Conservation (phyloP, 495 filamentous ascomycete species). For the Immersiella caudata region DNA sequence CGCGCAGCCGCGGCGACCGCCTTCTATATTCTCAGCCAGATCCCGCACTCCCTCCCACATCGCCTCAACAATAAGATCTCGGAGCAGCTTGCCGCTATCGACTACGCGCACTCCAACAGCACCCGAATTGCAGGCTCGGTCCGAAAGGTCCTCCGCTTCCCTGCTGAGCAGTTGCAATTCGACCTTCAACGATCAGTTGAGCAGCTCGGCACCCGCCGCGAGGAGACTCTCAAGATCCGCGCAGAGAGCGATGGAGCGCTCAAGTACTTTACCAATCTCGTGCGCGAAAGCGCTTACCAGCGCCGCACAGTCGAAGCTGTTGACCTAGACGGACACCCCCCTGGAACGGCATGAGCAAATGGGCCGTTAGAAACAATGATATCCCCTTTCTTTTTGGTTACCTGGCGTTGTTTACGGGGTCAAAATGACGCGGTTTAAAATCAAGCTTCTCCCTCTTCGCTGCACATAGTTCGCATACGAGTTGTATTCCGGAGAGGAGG, state of each 20-base stretch:
- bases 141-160: constrained; percentile 81
- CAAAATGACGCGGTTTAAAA: neutral
- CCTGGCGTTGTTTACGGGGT: neutral
- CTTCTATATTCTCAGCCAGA: constrained; percentile 79
- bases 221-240: constrained; percentile 77
- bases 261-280: constrained; percentile 86
- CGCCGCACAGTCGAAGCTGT: constrained; percentile 73
- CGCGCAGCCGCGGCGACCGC: constrained; percentile 66
- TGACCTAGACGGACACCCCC: constrained; percentile 74
- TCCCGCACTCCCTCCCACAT: constrained; percentile 84
- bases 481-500: neutral
- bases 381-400: neutral
- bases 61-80: constrained; percentile 86
- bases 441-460: neutral
- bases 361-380: neutral
- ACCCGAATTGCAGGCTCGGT: constrained; percentile 79
- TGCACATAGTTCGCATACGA: constrained; percentile 4
- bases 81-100: constrained; percentile 71
- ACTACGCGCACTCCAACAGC: constrained; percentile 90
- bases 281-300: constrained; percentile 73
- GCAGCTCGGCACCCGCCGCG: constrained; percentile 71
- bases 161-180: constrained; percentile 77
- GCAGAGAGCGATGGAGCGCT: constrained; percentile 73
- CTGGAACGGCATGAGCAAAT: constrained; percentile 32
- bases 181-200: constrained; percentile 81